Percentiles rank a stretch among this genome's conserved stretches.
phyloP scores from a whole-genome alignment of 2,329 filamentous ascomycete genomes.

The Gaeumannomyces sp. region DNA sequence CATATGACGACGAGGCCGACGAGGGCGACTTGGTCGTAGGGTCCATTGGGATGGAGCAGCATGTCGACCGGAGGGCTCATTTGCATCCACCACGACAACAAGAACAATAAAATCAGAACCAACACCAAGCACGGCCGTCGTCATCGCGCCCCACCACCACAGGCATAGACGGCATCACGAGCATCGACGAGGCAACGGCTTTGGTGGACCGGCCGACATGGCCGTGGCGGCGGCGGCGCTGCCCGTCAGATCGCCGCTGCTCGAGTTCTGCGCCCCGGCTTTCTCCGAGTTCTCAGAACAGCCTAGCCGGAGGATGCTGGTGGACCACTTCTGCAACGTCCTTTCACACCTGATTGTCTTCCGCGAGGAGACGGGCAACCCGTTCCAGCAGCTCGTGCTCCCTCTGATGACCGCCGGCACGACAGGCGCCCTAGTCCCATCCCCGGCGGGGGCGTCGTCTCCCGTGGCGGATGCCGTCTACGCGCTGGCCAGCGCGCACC shows the following conservation, averaged over 20 bases:
- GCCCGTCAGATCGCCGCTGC: conserved; percentile 32
- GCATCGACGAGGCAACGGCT: conserved; percentile 26
- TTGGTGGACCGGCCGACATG: neutral
- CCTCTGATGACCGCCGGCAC: conserved; percentile 39
- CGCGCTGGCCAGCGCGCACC: conserved; percentile 75
- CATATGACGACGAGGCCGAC: neutral
- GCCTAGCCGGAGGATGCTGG: conserved; percentile 46
- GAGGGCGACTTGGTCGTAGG: neutral
- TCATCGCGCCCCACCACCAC: neutral
- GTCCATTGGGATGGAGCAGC: conserved; percentile 3
- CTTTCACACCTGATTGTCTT: conserved; percentile 61
- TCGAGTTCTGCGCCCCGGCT: conserved; percentile 46
- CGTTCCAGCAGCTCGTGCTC: conserved; percentile 57
- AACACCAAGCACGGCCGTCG: neutral
- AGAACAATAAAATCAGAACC: conserved; percentile 2
- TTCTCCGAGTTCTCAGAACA: conserved; percentile 53
- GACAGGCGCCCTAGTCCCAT: neutral
- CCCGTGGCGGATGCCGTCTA: conserved; percentile 77
- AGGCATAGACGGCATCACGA: conserved; percentile 12
- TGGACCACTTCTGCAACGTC: conserved; percentile 59
- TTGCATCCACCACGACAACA: conserved; percentile 1
- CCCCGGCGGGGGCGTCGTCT: conserved; percentile 33
- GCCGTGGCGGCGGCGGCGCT: conserved; percentile 17
- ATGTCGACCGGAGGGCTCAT: conserved; percentile 3
- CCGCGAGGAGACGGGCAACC: conserved; percentile 55